Percentiles rank a stretch among this genome's conserved stretches.
Evolutionary conservation across 2,329 filamentous ascomycete genomes (phyloP).

Genomic region (Proliferodiscus dingleyae): DNA sequence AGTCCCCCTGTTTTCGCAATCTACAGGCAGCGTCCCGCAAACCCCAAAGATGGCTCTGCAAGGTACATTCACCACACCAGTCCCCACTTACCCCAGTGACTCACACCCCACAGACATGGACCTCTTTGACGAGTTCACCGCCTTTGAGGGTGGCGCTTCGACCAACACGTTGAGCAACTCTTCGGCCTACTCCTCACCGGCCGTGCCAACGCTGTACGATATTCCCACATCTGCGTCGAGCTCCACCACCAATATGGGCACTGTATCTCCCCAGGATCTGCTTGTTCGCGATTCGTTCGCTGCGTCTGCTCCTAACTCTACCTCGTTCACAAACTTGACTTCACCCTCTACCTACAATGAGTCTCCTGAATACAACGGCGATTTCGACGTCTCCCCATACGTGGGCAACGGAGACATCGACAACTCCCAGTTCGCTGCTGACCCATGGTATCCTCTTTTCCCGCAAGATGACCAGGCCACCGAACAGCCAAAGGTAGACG

Average conservation of each 20-base stretch:
- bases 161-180: constrained; percentile 16
- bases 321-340: constrained; percentile 76
- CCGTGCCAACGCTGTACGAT: constrained; percentile 45
- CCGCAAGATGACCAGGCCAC: constrained; percentile 41
- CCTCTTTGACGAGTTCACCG: constrained; percentile 51
- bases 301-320: constrained; percentile 76
- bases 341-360: constrained; percentile 76
- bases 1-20: constrained; percentile 66
- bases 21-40: constrained; percentile 45
- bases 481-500: constrained; percentile 24
- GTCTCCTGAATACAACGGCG: constrained; percentile 67
- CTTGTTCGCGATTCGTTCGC: constrained; percentile 62
- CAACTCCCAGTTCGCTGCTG: constrained; percentile 32
- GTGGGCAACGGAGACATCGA: constrained; percentile 56
- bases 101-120: constrained; percentile 46
- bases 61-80: constrained; percentile 41
- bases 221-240: constrained; percentile 37
- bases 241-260: constrained; percentile 56
- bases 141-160: constrained; percentile 41
- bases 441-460: constrained; percentile 72
- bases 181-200: constrained; percentile 30
- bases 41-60: constrained; percentile 49
- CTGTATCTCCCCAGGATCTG: constrained; percentile 81
- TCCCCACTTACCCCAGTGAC: constrained; percentile 23
- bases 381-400: constrained; percentile 73